Conservation (phyloP, 2,329 filamentous ascomycete genomes). For the Waltergamsia citrina region DNA sequence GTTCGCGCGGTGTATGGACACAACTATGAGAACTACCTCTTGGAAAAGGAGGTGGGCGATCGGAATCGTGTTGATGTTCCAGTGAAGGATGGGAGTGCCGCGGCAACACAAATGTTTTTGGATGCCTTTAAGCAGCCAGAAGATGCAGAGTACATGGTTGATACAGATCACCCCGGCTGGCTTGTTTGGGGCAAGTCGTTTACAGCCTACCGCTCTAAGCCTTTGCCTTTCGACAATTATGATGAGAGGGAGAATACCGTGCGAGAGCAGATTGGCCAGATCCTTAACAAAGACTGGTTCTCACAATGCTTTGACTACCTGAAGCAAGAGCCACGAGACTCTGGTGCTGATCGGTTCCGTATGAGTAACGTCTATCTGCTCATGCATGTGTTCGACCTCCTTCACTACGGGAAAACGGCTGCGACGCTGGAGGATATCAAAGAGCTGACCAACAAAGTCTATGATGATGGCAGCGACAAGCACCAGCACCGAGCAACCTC, state of each 20-base stretch:
- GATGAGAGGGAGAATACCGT: conserved; percentile 70
- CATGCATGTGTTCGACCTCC: conserved; percentile 82
- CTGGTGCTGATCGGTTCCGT: conserved; percentile 73
- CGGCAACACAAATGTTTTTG: conserved; percentile 73
- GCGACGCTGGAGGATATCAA: conserved; percentile 84
- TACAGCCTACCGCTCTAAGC: conserved; percentile 66
- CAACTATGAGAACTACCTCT: conserved; percentile 76
- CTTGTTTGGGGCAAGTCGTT: conserved; percentile 89
- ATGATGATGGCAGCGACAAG: conserved; percentile 90
- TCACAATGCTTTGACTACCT: conserved; percentile 81
- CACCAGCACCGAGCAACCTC: conserved; percentile 94
- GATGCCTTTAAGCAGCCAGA: conserved; percentile 62
- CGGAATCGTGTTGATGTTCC: conserved; percentile 66
- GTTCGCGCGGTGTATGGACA: conserved; percentile 80
- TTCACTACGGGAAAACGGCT: conserved; percentile 68
- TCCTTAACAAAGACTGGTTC: conserved; percentile 80
- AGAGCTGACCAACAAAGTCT: conserved; percentile 66
- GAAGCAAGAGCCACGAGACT: conserved; percentile 90
- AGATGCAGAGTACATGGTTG: conserved; percentile 74
- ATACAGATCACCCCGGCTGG: conserved; percentile 91
- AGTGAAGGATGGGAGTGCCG: conserved; percentile 64
- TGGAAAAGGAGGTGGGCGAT: conserved; percentile 64
- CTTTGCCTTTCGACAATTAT: conserved; percentile 59
- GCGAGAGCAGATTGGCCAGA: conserved; percentile 68
- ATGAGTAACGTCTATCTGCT: conserved; percentile 82